Evolutionary conservation across 495 filamentous ascomycete genomes (phyloP), one percentile per base, ranked within the genome.

Genomic region (Penicillium malachiteum): DNA sequence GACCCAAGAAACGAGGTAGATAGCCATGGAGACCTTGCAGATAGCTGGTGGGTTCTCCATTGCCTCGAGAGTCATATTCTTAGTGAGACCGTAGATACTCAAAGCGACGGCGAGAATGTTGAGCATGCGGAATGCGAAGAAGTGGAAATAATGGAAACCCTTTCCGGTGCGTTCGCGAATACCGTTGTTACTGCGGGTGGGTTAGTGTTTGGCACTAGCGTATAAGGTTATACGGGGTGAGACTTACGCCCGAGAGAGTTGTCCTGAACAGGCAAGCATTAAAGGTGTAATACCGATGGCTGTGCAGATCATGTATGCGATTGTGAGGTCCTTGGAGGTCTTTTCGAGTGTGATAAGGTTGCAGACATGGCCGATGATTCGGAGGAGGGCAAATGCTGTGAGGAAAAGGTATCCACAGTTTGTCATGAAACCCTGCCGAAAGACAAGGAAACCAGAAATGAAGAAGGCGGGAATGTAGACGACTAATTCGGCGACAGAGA

Each of bases 391-490:
- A 54, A 78, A 77, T 13, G 66, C 56, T 9, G 69, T 50, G n/a
- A 78, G 57, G 61, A 75, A 75, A 9, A 65, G 21, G 58, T 70
- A 78, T 14, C 72, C 74, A 8, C 63, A 45, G 33, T 51, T 66
- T 44, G 50, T 60, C n/a, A 57, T 54, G 30, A 77, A 60, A 21
- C 75, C 74, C 66, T 77, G 75, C 13, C 71, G 71, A 17, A 63
- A 44, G 39, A 69, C 58, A 38, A 78, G 70, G 44, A 70, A 69
- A 41, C 57, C 37, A 0, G 74, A 58, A 31, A 71, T 37, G 34
- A 65, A 54, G 16, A 78, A 55, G 17, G 60, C 48, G 6, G 74
- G 74, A 13, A 71, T 7, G 48, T 74, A 78, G 46, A 71, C 45
- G 16, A 66, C 57, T 14, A 76, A 49, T 58, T 71, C 48, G 34